Evolutionary conservation across 2,329 filamentous ascomycete genomes (phyloP), one percentile per base, ranked within the genome.

Genomic region (Pseudopyricularia javanii): DNA sequence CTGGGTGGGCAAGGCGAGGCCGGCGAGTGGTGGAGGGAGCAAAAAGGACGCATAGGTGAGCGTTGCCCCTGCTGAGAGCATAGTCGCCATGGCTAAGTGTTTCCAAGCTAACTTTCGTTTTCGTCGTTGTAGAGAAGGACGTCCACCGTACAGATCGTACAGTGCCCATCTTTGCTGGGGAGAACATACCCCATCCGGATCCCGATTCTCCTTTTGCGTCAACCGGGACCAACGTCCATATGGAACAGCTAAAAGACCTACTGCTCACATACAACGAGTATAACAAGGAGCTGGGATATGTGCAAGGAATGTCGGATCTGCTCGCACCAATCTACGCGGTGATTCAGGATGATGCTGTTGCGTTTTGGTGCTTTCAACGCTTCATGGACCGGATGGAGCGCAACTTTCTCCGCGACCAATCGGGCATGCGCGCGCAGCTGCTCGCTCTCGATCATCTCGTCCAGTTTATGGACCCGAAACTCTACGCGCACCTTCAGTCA

Each of bases 181-280:
- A 98, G 68, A 93, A 97, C 63, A 94, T 90, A 40, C 91, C 93
- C 7, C 93, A 98, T 64, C 94, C 93, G 0, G 93, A 98, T 62
- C 93, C 93, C 0, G 88, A 91, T 56, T 97, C 91, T 0, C 91
- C 93, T 0, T 98, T 97, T 67, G 88, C 91, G 12, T 87, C 91
- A 47, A 80, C 84, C 4, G 93, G 93, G 57, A 98, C 93, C 48
- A 98, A 98, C 62, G 91, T 96, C 6, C 93, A 98, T 67, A 79
- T 98, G 57, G 93, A 98, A 69, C 93, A 98, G 71, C 88, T 98
- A 81, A 98, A 98, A 70, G 93, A 98, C 66, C 95, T 98, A 88
- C 83, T 98, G 1, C 77, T 98, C 17, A 97, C 93, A 0, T 98
- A 98, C 68, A 97, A 98, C 65, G 93, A 98, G 70, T 94, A 94